phyloP scores from a whole-genome alignment of 495 filamentous ascomycete genomes.

The Annulohypoxylon nitens region DNA sequence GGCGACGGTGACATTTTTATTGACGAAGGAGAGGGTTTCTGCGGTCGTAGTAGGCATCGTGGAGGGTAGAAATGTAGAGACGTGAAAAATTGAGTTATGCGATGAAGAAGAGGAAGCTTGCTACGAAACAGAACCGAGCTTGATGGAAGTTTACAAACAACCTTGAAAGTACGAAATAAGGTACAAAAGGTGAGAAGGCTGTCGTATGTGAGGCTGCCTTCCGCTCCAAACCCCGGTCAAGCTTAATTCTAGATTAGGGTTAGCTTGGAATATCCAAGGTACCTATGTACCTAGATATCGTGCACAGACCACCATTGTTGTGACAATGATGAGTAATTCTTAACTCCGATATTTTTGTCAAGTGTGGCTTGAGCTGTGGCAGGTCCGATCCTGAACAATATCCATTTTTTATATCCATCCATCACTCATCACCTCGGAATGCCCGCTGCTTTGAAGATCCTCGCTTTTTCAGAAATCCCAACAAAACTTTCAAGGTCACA shows the following conservation, averaged over 20 bases:
- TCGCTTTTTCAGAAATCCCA: conserved; percentile 3
- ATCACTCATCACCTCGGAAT: no score
- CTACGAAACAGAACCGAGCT: conserved; percentile 21
- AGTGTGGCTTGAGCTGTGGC: conserved; percentile 27
- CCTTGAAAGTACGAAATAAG: not conserved
- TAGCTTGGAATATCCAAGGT: conserved; percentile 9
- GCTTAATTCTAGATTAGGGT: conserved; percentile 41
- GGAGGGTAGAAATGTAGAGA: conserved; percentile 22
- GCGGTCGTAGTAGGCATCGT: conserved; percentile 94
- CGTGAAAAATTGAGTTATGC: conserved; percentile 15
- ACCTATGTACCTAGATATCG: not conserved
- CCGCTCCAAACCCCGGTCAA: conserved; percentile 34
- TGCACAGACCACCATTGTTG: conserved; percentile 15
- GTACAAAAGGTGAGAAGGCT: conserved; percentile 33
- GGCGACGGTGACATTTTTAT: conserved; percentile 93
- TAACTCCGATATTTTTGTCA: conserved; percentile 11
- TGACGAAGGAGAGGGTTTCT: conserved; percentile 92
- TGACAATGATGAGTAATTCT: conserved; percentile 30
- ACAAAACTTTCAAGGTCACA: conserved; percentile 15
- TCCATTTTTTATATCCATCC: not conserved
- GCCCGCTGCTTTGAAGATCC: not conserved
- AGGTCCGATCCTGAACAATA: not conserved
- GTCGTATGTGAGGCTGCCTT: conserved; percentile 50
- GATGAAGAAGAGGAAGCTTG: conserved; percentile 25
- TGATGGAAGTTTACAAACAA: conserved; percentile 29